These are phyloP conservation scores for Kodamaea kakaduensis DNA, from an alignment of 805 yeast genomes.

Conservation along the genomic window DNA sequence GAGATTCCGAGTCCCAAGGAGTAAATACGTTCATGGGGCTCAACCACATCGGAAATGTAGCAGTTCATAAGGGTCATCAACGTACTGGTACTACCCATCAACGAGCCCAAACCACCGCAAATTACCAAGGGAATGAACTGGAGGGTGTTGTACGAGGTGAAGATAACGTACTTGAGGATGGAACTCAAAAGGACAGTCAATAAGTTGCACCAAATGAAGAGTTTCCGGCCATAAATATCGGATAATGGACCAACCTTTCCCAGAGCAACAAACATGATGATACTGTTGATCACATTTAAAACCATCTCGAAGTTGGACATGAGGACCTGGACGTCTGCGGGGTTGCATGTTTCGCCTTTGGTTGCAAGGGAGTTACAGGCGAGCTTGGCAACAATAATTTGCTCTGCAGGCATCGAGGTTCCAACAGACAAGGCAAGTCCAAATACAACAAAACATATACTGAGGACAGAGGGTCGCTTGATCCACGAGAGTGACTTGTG, in stretches of 20 bases:
- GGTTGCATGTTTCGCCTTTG: conserved; percentile 24
- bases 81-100: conserved; percentile 62
- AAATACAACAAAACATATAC: conserved; percentile 43
- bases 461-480: conserved; percentile 52
- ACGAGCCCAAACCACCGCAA: conserved; percentile 42
- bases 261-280: conserved; percentile 47
- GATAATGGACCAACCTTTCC: conserved; percentile 46
- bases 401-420: conserved; percentile 40
- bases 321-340: conserved; percentile 31
- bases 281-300: conserved; percentile 37
- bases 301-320: conserved; percentile 50
- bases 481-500: conserved; percentile 44
- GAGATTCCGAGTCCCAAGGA: conserved; percentile 60
- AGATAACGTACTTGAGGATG: conserved; percentile 19
- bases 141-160: conserved; percentile 26
- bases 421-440: conserved; percentile 40
- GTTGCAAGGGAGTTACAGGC: conserved; percentile 24
- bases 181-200: conserved; percentile 20
- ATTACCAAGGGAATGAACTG: conserved; percentile 37
- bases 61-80: conserved; percentile 58
- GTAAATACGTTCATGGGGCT: conserved; percentile 53
- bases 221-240: conserved; percentile 37
- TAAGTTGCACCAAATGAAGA: conserved; percentile 21
- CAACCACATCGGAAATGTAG: conserved; percentile 71
- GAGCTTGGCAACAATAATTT: conserved; percentile 28